Base-by-base conservation (phyloP, 176 grass and related monocot species). In the Themeda triandra region DNA sequence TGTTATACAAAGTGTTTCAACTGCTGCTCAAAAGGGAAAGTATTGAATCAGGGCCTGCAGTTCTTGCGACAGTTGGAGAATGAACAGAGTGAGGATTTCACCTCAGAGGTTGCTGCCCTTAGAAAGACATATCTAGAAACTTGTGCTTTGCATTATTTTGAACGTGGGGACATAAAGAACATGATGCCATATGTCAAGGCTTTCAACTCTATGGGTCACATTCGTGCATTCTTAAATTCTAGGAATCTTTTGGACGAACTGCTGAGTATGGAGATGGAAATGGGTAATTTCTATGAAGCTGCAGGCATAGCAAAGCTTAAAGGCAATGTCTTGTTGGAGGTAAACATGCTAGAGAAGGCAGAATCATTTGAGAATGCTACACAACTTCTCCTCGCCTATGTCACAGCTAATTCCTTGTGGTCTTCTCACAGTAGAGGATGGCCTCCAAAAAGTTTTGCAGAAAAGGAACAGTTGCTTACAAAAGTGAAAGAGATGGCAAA, bases 241-340 rank as follows among this genome's bases (percentile, higher is more conserved):
- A 88, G 58, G 59, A 71, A 79, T 71, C 82, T 82, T 88, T 27
- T 89, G 39, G 88, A 92, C 84, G 86, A 94, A 60, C 45, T 97
- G 88, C 53, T 97, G 42, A 81, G 21, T 56, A 24, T 94, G 48
- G 95, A 97, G 87, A 78, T 91, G 29, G 90, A 94, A 77, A 80
- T 85, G 32, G 90, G 75, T 23, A 97, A 97, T 84, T 97, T 92
- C 39, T 8, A 80, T 37, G 90, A 94, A 77, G 95, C 86, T 83
- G 86, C 88, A 25, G 76, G 7, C 15, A 94, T 97, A 89, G 85
- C 86, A 65, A 80, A 81, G 71, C 67, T 17, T 36, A 91, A 80
- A 91, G 88, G 84, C 24, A 19, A 97, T 86, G 10, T 87, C 51
- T 64, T 91, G 29, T 51, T 92, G 46, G 95, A 97, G 84, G 95